Conservation (phyloP, 2,329 filamentous ascomycete species). For the Malbranchea zuffiana region DNA sequence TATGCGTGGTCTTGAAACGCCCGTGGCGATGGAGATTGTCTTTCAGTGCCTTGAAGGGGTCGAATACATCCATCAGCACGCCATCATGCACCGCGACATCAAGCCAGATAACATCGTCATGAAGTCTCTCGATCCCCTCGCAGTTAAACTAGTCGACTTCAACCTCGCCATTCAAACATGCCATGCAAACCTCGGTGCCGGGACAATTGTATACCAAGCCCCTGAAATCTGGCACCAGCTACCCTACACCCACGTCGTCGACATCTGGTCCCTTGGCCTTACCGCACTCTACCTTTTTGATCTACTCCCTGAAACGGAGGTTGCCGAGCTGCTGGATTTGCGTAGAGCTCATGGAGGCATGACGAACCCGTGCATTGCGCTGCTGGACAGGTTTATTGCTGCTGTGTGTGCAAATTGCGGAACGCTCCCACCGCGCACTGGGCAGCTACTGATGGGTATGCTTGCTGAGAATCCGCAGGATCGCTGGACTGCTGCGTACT, state of each 20-base stretch:
- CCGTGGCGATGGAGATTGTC: conserved; percentile 17
- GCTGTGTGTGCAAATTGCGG: too few species aligned
- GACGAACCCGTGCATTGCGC: too few species aligned
- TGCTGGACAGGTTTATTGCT: too few species aligned
- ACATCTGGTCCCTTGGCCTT: conserved; percentile 12
- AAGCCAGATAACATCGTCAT: conserved; percentile 10
- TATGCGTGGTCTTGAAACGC: conserved; percentile 27
- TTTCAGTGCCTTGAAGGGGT: conserved; percentile 5
- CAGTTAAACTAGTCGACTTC: conserved; percentile 9
- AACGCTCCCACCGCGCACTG: too few species aligned
- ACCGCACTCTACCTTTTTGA: conserved; percentile 5
- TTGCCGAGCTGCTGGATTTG: neutral
- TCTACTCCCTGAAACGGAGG: conserved; percentile 1
- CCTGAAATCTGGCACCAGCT: conserved; percentile 1
- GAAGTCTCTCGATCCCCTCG: conserved; percentile 4
- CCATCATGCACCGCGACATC: conserved; percentile 10
- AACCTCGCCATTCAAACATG: conserved; percentile 1
- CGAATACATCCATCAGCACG: conserved; percentile 4
- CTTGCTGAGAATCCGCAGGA: too few species aligned
- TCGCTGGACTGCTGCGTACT: too few species aligned
- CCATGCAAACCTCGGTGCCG: neutral
- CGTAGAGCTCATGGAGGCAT: too few species aligned
- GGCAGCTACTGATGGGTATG: too few species aligned
- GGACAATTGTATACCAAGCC: conserved; percentile 5
- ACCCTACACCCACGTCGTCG: conserved; percentile 5